These are phyloP conservation scores for Lactarius tabidus DNA, from an alignment of 768 basidiomycete species.

Conservation along the genomic window DNA sequence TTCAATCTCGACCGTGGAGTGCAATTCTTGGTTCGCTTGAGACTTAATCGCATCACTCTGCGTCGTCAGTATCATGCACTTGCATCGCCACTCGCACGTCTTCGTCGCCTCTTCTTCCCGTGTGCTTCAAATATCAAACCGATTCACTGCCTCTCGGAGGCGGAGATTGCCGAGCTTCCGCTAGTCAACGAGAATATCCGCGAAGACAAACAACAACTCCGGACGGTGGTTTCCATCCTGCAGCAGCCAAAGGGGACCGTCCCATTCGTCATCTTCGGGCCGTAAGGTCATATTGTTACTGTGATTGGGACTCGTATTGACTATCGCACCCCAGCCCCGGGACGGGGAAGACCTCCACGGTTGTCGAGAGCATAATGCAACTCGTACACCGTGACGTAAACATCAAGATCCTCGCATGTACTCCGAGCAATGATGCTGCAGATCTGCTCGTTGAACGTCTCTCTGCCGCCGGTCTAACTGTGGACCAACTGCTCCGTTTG, in stretches of 20 bases:
- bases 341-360: constrained; percentile 39
- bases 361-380: constrained; percentile 38
- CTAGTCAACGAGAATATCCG: constrained; percentile 43
- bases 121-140: constrained; percentile 30
- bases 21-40: constrained; percentile 49
- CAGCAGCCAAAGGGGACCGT: constrained; percentile 41
- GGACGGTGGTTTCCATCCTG: constrained; percentile 47
- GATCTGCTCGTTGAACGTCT: constrained; percentile 36
- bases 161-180: constrained; percentile 22
- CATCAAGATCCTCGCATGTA: constrained; percentile 34
- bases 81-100: constrained; percentile 38
- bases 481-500: constrained; percentile 46
- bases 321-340: constrained; percentile 33
- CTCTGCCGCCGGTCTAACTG: constrained; percentile 13
- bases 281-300: constrained; percentile 38
- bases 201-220: constrained; percentile 44
- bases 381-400: constrained; percentile 27
- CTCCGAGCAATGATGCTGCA: constrained; percentile 37
- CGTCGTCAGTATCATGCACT: constrained; percentile 60
- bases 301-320: neutral
- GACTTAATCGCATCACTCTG: constrained; percentile 50
- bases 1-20: constrained; percentile 41
- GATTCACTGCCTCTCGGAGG: constrained; percentile 18
- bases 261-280: constrained; percentile 61
- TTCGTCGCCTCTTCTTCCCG: constrained; percentile 52